Evolutionary conservation across 202 grass and related monocot genomes (phyloP).

Genomic region (Schoenoplectus triqueter): DNA sequence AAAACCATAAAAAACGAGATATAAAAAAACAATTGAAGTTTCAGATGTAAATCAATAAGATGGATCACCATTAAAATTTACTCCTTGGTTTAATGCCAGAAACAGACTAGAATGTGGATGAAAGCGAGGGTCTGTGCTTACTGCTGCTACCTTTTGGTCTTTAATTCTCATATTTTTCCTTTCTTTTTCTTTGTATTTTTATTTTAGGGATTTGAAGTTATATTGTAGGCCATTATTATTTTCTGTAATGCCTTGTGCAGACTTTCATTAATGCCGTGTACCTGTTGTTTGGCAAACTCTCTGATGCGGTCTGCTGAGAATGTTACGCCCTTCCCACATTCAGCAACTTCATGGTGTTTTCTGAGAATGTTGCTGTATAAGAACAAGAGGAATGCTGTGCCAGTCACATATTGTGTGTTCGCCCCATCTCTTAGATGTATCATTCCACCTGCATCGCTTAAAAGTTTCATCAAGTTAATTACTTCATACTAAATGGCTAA

Average conservation of each 20-base stretch:
- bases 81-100: neutral
- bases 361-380: conserved; percentile 71
- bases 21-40: conserved; percentile 1
- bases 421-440: conserved; percentile 96
- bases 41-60: neutral
- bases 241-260: neutral
- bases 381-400: conserved; percentile 74
- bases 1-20: neutral
- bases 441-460: conserved; percentile 55
- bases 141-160: neutral
- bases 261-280: neutral
- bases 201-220: neutral
- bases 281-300: conserved; percentile 83
- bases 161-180: neutral
- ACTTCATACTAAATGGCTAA: neutral
- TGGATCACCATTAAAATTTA: neutral
- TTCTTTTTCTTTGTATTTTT: neutral
- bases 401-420: conserved; percentile 93
- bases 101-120: neutral
- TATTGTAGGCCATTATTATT: neutral
- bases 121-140: neutral
- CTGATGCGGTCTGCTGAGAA: conserved; percentile 51
- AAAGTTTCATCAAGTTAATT: conserved; percentile 21
- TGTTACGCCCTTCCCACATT: conserved; percentile 53
- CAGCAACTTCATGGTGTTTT: conserved; percentile 51